Base-by-base conservation (phyloP, 768 basidiomycete genomes). In the Suillus bovinus region DNA sequence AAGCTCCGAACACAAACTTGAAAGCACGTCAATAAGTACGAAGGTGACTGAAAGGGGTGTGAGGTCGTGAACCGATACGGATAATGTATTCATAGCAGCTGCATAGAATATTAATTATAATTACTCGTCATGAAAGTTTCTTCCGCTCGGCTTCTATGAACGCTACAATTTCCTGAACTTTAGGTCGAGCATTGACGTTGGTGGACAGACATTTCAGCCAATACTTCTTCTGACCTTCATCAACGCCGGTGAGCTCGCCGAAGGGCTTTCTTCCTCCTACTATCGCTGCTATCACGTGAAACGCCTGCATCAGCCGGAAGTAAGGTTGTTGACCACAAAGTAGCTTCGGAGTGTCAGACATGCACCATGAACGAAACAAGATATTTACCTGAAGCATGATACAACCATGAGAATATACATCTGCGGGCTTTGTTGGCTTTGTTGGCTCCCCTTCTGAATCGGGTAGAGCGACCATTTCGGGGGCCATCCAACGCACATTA, bases 371-470 rank as follows among this genome's bases (percentile, higher is more conserved):
- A 13, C 9, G 6, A 56, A 11, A 77, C 5, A 17, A 61, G 2
- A 38, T 78, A 55, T 14, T 14, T 5, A 38, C 63, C 63, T 64
- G 63, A 10, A 61, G 44, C 31, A 68, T 64, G 20, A 80, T 75
- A 66, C 79, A 77, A 3, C 80, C 80, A 58, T 77, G 78, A 0
- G 80, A 81, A 16, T 76, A 79, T 14, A 72, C 61, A 63, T 79
- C 79, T 3, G 72, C 67, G n/a, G 62, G 63, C 54, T 17, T 46
- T 11, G 78, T 77, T 9, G 69, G 55, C 22, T 13, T 56, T 20
- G 24, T 20, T 3, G 5, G 50, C 20, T 59, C 63, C 27, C 52
- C n/a, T n/a, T n/a, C n/a, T n/a, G n/a, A n/a, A n/a, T n/a, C n/a
- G n/a, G n/a, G n/a, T n/a, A n/a, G n/a, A n/a, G n/a, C 63, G 27